phyloP scores from a whole-genome alignment of 768 basidiomycete species.

The Stropharia rugosoannulata region DNA sequence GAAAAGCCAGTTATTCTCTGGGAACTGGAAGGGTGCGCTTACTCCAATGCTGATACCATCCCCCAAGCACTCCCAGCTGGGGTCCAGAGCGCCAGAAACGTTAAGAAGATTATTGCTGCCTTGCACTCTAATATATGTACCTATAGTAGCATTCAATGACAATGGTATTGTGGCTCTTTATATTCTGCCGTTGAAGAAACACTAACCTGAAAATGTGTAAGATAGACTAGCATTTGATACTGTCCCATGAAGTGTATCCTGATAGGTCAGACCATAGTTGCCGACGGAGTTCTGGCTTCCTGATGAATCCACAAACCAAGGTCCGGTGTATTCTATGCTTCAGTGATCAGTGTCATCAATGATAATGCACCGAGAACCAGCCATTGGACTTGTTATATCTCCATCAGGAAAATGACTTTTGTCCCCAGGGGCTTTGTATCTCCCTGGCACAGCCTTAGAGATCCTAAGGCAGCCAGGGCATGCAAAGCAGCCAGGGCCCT shows the following conservation, averaged over 20 bases:
- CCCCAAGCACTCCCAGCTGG: slow-evolving; percentile 21
- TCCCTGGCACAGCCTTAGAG: no score
- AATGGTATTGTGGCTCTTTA: not conserved
- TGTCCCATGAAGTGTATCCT: slow-evolving; percentile 29
- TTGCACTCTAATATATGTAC: slow-evolving; percentile 13
- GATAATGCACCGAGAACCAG: slow-evolving; percentile 28
- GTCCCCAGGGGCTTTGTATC: no score
- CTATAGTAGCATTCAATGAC: not conserved
- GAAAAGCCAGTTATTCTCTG: not conserved
- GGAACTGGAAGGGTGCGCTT: not conserved
- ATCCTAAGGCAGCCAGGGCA: no score
- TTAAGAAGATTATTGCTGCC: slow-evolving; percentile 16
- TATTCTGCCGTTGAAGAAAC: no score
- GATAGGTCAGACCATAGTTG: slow-evolving; percentile 31
- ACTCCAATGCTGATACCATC: slow-evolving; percentile 9
- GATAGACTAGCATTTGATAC: slow-evolving; percentile 24
- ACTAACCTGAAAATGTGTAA: slow-evolving; percentile 29
- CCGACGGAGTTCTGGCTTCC: slow-evolving; percentile 26
- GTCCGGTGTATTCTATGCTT: slow-evolving; percentile 26
- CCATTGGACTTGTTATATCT: no score
- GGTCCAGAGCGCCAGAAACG: slow-evolving; percentile 18
- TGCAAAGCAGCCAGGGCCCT: no score
- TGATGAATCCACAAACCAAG: slow-evolving; percentile 28
- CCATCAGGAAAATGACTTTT: no score
- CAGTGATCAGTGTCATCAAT: slow-evolving; percentile 35